These are phyloP conservation scores for Hericium erinaceus DNA, from an alignment of 768 basidiomycete species.

Conservation along the genomic window DNA sequence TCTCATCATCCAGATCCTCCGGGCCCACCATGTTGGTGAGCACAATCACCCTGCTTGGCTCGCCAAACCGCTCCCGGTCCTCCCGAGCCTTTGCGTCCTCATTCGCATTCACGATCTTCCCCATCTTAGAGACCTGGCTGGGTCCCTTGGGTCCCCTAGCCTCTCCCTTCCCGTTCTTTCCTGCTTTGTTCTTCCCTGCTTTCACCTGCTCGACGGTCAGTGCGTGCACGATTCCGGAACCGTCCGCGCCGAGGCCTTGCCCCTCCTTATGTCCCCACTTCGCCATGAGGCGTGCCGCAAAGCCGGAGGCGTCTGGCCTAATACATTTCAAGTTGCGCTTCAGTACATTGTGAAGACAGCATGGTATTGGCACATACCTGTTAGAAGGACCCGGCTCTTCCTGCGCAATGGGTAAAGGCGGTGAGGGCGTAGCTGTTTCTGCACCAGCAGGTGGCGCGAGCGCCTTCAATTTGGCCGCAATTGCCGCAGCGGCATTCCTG, in stretches of 20 bases:
- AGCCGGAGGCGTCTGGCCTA: slow-evolving; percentile 58
- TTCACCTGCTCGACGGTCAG: slow-evolving; percentile 69
- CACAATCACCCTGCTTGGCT: slow-evolving; percentile 83
- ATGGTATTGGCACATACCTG: slow-evolving; percentile 10
- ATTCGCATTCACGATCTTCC: slow-evolving; percentile 85
- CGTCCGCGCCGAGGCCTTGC: slow-evolving; percentile 80
- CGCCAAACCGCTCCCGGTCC: slow-evolving; percentile 76
- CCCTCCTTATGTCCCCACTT: slow-evolving; percentile 97
- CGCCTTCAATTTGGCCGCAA: slow-evolving; percentile 66
- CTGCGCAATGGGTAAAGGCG: slow-evolving; percentile 18
- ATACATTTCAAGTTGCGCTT: too few species aligned
- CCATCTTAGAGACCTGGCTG: slow-evolving; percentile 59
- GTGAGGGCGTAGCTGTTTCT: slow-evolving; percentile 16
- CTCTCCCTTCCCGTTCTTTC: slow-evolving; percentile 30
- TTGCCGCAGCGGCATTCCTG: slow-evolving; percentile 66
- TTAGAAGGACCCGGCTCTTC: slow-evolving; percentile 23
- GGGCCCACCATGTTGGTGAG: slow-evolving; percentile 83
- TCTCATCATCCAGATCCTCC: slow-evolving; percentile 80
- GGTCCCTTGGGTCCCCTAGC: slow-evolving; percentile 24
- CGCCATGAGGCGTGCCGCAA: slow-evolving; percentile 85
- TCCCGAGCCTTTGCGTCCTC: slow-evolving; percentile 72
- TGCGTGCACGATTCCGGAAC: slow-evolving; percentile 82
- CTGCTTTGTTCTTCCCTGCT: slow-evolving; percentile 21
- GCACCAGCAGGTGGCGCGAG: slow-evolving; percentile 30
- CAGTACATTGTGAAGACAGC: too few species aligned